Conservation (phyloP, 2,329 filamentous ascomycete genomes). For the Talaromyces piceae region DNA sequence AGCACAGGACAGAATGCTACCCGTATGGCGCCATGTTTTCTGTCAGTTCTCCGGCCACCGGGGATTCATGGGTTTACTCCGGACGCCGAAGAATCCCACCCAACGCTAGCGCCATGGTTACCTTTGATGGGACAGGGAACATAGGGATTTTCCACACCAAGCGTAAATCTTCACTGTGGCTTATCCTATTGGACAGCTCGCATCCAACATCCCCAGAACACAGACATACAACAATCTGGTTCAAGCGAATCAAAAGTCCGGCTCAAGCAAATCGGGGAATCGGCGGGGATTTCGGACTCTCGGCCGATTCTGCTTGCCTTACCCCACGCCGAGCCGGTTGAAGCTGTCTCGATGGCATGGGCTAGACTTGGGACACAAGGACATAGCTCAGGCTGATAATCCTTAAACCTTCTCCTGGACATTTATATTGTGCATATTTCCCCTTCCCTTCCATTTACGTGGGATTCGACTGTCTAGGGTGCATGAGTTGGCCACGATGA, state of each 20-base stretch:
- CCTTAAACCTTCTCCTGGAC: no score
- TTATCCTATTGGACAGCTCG: background rate
- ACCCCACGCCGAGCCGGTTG: background rate
- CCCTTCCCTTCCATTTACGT: background rate
- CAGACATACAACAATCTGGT: no score
- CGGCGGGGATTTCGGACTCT: background rate
- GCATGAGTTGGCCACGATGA: conserved; percentile 17
- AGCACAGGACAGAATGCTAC: background rate
- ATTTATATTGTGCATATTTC: no score
- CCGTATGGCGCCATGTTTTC: background rate
- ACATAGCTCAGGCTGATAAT: no score
- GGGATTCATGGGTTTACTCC: background rate
- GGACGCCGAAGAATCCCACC: no score
- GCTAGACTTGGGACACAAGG: background rate
- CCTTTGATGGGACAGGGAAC: background rate
- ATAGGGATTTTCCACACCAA: background rate
- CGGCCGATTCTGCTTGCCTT: background rate
- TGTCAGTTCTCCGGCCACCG: background rate
- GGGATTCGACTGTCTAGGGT: background rate
- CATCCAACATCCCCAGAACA: background rate
- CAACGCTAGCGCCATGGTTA: background rate
- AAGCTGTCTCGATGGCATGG: background rate
- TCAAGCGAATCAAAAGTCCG: background rate
- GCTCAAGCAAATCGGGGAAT: background rate
- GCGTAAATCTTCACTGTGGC: background rate